Evolutionary conservation across 2,329 filamentous ascomycete species (phyloP), one percentile per base, ranked within the genome.

Genomic region (Trichoderma endophyticum): DNA sequence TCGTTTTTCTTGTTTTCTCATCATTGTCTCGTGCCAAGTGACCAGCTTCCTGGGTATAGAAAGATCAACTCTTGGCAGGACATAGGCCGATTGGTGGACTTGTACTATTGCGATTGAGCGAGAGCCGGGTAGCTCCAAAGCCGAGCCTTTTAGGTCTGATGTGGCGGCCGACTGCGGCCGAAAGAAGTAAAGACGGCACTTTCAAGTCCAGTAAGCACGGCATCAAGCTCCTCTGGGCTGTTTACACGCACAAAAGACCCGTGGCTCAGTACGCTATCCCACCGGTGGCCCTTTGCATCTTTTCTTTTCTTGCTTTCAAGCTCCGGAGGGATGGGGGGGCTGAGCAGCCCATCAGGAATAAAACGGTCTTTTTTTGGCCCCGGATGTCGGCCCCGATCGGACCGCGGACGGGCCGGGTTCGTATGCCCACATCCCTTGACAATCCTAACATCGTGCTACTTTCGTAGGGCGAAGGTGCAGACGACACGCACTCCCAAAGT

Each of bases 31-130:
- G 5, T 51, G n/a, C 43, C n/a, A 21, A 21, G 43, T 24, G 43
- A 51, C n/a, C 18, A 21, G n/a, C 43, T 51, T 8, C 3, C 43
- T 51, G 18, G 18, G 30, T 8, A n/a, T 4, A 32, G 36, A 8
- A 18, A 39, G 7, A 39, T 4, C 21, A 36, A 26, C 7, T 43
- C 9, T 18, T 18, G 34, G 21, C 60, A 43, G 1, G 1, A 28
- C 18, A 60, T 28, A n/a, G 60, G 11, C 63, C 30, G 63, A 65
- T 65, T 65, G 62, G 63, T 65, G 63, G 63, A 34, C 48, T 34
- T n/a, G 30, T 12, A 34, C 63, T 54, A 54, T 65, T 34, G 63
- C 63, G 43, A 65, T 65, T 5, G 28, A 51, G 63, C 63, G 63
- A 54, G 28, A 65, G 43, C 63, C 63, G 63, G 43, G 18, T 24